Percentiles rank a stretch among this genome's conserved stretches.
Conservation (phyloP, 73 alveolate species). For the Paramecium caudatum region DNA sequence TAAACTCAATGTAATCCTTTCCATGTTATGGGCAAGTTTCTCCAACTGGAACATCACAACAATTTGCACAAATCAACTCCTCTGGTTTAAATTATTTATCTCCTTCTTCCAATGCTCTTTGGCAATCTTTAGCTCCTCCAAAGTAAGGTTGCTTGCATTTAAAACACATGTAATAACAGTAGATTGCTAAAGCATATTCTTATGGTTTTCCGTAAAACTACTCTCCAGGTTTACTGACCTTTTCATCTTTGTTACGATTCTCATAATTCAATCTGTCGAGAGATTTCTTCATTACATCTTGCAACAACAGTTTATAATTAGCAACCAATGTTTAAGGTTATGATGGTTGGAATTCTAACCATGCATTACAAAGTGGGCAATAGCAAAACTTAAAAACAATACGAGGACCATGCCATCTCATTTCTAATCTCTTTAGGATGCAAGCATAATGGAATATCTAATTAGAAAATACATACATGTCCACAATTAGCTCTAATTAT, state of each 20-base stretch:
- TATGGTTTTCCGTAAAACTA: conserved; percentile 88
- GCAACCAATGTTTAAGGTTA: conserved; percentile 80
- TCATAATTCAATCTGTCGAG: conserved; percentile 94
- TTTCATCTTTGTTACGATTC: conserved; percentile 93
- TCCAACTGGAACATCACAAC: conserved; percentile 94
- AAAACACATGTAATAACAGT: conserved; percentile 95
- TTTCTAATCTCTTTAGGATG: conserved; percentile 81
- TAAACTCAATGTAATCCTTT: conserved; percentile 44
- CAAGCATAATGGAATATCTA: conserved; percentile 83
- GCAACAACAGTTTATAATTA: conserved; percentile 78
- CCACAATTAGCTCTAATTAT: conserved; percentile 82
- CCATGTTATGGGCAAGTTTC: conserved; percentile 67
- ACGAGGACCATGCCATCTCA: conserved; percentile 90
- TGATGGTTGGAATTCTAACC: conserved; percentile 82
- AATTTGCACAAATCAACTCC: conserved; percentile 96
- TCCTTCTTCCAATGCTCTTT: conserved; percentile 88
- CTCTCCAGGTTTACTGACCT: conserved; percentile 86
- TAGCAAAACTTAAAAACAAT: conserved; percentile 85
- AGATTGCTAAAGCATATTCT: conserved; percentile 91
- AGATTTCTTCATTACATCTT: conserved; percentile 86
- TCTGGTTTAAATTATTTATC: conserved; percentile 90
- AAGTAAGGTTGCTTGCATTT: conserved; percentile 96
- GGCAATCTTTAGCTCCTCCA: conserved; percentile 98
- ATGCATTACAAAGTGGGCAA: conserved; percentile 87
- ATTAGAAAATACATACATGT: conserved; percentile 67